Conservation (phyloP, 192 early-diverging fungal species). For the Allomyces macrogynus region DNA sequence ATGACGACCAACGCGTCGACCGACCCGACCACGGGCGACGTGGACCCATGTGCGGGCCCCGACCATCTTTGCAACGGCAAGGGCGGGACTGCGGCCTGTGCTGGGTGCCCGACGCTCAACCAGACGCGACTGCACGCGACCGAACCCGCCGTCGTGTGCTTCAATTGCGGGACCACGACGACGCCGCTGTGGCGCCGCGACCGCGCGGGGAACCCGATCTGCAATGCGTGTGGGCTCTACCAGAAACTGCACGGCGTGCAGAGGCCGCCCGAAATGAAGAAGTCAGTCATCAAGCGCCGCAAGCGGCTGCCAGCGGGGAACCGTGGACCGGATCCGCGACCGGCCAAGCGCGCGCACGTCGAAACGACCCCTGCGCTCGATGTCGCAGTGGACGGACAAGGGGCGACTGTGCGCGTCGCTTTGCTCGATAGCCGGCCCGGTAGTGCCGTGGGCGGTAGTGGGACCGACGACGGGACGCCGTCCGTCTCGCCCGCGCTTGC, state of each 20-base stretch:
- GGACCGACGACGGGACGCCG: too few species aligned
- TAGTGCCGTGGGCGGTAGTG: too few species aligned
- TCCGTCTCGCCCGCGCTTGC: too few species aligned
- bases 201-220: conserved; percentile 42
- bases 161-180: conserved; percentile 45
- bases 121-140: conserved; percentile 5
- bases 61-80: not conserved
- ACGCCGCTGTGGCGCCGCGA: conserved; percentile 64
- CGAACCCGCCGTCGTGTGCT: conserved; percentile 17
- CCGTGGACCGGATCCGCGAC: too few species aligned
- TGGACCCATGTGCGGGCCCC: not conserved
- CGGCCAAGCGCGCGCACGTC: too few species aligned
- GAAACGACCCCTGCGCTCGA: too few species aligned
- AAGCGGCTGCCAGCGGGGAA: conserved; percentile 15
- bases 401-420: too few species aligned
- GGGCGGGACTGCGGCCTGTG: not conserved
- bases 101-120: not conserved
- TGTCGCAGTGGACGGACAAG: too few species aligned
- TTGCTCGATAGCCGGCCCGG: too few species aligned
- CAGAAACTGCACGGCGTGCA: conserved; percentile 56
- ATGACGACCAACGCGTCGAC: too few species aligned
- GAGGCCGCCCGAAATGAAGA: conserved; percentile 52
- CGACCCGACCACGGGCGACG: not conserved
- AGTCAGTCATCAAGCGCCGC: conserved; percentile 44
- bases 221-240: conserved; percentile 86